These are phyloP conservation scores for Entomortierella lignicola DNA, from an alignment of 192 early-diverging fungal genomes.

Conservation along the genomic window DNA sequence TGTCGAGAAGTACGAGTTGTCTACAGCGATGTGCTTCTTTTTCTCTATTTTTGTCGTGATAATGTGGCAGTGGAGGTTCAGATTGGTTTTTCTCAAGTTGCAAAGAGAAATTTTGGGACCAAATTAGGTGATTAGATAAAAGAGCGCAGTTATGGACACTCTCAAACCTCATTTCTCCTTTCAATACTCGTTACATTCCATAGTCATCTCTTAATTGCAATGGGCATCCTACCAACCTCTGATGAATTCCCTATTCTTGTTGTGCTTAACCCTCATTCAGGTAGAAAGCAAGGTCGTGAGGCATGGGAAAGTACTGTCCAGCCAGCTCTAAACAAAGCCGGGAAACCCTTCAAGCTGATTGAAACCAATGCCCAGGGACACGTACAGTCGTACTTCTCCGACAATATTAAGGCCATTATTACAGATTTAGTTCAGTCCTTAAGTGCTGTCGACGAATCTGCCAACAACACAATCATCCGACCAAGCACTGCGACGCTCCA, in stretches of 20 bases:
- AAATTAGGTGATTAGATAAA: no score
- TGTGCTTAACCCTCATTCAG: slow-evolving; percentile 55
- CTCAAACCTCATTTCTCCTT: neutral
- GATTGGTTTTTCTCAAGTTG: no score
- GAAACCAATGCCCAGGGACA: slow-evolving; percentile 22
- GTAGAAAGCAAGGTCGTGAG: slow-evolving; percentile 27
- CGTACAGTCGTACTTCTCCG: slow-evolving; percentile 32
- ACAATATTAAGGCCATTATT: slow-evolving; percentile 44
- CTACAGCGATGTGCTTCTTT: no score
- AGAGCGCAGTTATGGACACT: no score
- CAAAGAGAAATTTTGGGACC: no score
- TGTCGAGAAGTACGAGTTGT: no score
- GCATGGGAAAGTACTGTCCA: slow-evolving; percentile 47
- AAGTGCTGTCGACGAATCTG: slow-evolving; percentile 6
- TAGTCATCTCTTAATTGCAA: neutral
- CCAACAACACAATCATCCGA: slow-evolving; percentile 8
- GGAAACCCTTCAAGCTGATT: slow-evolving; percentile 26
- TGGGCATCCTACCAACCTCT: slow-evolving; percentile 45
- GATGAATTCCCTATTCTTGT: slow-evolving; percentile 38
- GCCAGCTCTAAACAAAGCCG: slow-evolving; percentile 51
- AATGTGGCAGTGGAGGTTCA: no score
- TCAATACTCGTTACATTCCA: neutral
- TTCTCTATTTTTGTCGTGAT: no score
- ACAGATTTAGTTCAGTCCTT: slow-evolving; percentile 46
- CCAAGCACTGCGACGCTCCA: slow-evolving; percentile 33